phyloP scores from a whole-genome alignment of 345 rosid genomes.

The Mercurialis annua region DNA sequence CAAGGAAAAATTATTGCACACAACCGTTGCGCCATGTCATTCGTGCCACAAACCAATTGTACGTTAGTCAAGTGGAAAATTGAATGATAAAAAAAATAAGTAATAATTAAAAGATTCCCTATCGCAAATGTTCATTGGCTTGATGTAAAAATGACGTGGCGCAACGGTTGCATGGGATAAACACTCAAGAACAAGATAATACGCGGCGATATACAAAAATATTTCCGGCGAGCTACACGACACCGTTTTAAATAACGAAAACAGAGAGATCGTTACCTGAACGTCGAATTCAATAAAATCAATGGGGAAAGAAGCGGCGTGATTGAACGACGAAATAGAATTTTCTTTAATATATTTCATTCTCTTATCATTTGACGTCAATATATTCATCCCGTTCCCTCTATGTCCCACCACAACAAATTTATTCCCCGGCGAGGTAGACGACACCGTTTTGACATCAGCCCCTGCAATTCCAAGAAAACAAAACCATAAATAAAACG shows the following conservation, averaged over 20 bases:
- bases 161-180: too few species aligned
- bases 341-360: conserved; percentile 72
- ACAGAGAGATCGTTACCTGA: conserved; percentile 51
- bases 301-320: conserved; percentile 65
- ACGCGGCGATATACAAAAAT: too few species aligned
- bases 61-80: too few species aligned
- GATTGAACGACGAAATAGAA: conserved; percentile 68
- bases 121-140: too few species aligned
- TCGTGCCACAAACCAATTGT: too few species aligned
- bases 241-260: not conserved
- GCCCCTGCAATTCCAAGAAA: conserved; percentile 30
- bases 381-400: conserved; percentile 83
- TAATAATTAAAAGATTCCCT: too few species aligned
- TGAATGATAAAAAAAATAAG: too few species aligned
- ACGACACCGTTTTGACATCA: conserved; percentile 33
- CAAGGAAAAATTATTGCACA: too few species aligned
- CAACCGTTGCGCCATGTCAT: too few species aligned
- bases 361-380: conserved; percentile 60
- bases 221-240: too few species aligned
- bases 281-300: conserved; percentile 97
- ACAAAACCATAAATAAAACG: not conserved
- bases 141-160: too few species aligned
- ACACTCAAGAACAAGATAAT: too few species aligned
- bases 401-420: conserved; percentile 83
- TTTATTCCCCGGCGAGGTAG: conserved; percentile 45